Evolutionary conservation across 1,284 basidiomycete species (phyloP).

Genomic region (Irpex rosettiformis): DNA sequence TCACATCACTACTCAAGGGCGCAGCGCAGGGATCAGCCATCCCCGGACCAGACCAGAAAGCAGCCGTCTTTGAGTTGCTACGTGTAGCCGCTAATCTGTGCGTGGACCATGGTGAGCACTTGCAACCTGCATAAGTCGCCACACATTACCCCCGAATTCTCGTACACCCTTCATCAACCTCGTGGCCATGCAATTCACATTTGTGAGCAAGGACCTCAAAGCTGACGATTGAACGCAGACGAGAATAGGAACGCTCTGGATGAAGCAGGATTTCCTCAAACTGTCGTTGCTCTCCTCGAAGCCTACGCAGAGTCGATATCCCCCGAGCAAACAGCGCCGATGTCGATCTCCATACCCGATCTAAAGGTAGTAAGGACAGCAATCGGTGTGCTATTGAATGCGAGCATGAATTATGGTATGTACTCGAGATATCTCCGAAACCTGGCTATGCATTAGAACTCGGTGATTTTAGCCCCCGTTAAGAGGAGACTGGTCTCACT

Average conservation of each 20-base stretch:
- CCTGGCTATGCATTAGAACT: constrained; percentile 1
- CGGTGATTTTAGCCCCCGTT: constrained; percentile 56
- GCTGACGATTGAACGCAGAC: constrained; percentile 30
- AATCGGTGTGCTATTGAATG: constrained; percentile 78
- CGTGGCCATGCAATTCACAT: too few relatives aligned
- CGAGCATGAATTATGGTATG: constrained; percentile 74
- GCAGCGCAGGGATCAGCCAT: constrained; percentile 47
- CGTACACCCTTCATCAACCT: too few relatives aligned
- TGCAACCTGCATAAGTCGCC: too few relatives aligned
- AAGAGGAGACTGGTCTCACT: constrained; percentile 63
- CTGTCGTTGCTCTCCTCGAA: constrained; percentile 62
- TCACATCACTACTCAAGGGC: constrained; percentile 55
- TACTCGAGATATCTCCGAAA: constrained; percentile 3
- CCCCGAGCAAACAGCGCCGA: constrained; percentile 36
- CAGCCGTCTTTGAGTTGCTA: constrained; percentile 62
- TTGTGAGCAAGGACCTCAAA: too few relatives aligned
- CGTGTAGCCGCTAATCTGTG: constrained; percentile 77
- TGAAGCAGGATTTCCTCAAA: constrained; percentile 66
- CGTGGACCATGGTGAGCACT: constrained; percentile 67
- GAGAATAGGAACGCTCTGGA: constrained; percentile 68
- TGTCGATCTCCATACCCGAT: constrained; percentile 53
- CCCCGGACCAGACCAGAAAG: constrained; percentile 40
- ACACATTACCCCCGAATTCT: too few relatives aligned
- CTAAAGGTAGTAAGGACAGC: constrained; percentile 75
- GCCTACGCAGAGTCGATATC: constrained; percentile 59